phyloP scores from a whole-genome alignment of 371 early-diverging fungal genomes.

The Haplosporangium sp. region DNA sequence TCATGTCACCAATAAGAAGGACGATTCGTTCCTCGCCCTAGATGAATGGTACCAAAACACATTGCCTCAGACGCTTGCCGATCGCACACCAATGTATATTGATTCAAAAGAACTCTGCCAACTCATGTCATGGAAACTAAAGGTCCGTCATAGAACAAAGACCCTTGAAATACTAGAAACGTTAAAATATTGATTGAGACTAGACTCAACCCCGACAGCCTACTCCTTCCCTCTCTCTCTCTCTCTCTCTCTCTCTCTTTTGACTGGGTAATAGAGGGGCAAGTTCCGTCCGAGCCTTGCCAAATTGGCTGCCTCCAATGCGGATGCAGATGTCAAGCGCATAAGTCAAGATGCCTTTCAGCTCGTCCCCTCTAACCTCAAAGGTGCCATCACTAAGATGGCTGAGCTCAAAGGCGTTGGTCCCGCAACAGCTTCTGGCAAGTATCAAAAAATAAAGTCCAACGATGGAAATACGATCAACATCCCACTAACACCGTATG shows the following conservation, averaged over 20 bases:
- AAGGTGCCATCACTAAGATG: constrained; percentile 41
- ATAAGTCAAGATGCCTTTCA: constrained; percentile 38
- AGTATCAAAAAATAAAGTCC: not conserved
- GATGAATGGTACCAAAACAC: constrained; percentile 47
- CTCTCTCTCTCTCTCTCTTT: not conserved
- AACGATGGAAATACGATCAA: too few species aligned
- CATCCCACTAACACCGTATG: too few species aligned
- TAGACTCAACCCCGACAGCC: not conserved
- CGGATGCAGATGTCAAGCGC: constrained; percentile 29
- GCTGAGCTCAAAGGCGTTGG: constrained; percentile 52
- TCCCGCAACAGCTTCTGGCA: constrained; percentile 52
- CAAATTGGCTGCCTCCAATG: constrained; percentile 31
- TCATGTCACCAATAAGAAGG: constrained; percentile 37
- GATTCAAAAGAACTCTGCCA: constrained; percentile 31
- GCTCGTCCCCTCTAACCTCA: constrained; percentile 18
- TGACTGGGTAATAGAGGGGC: constrained; percentile 27
- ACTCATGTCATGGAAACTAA: constrained; percentile 54
- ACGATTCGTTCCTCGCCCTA: constrained; percentile 35
- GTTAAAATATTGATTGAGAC: too few species aligned
- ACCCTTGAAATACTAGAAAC: too few species aligned
- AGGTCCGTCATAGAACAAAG: constrained; percentile 7
- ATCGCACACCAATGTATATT: constrained; percentile 22
- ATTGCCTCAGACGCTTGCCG: constrained; percentile 16
- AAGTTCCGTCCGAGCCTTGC: constrained; percentile 48
- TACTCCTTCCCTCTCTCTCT: not conserved